Evolutionary conservation across 139 green algal species (phyloP).

Genomic region (Penium margaritaceum): DNA sequence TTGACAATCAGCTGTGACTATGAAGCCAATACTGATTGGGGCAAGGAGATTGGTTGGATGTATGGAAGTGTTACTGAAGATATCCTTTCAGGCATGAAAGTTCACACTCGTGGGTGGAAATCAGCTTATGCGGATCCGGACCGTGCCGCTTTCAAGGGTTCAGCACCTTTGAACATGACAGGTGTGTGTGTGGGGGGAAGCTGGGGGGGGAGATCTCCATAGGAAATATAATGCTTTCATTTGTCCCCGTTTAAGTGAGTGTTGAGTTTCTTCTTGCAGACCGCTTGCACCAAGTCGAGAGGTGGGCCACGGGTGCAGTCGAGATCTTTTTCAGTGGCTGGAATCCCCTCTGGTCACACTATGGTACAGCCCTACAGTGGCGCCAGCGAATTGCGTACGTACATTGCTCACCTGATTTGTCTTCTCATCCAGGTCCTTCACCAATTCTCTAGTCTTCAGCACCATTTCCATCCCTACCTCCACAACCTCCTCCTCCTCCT

Average conservation of each 20-base stretch:
- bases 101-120: constrained; percentile 36
- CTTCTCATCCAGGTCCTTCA: too few species aligned
- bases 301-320: constrained; percentile 32
- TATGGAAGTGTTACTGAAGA: constrained; percentile 44
- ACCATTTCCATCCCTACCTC: too few species aligned
- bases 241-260: too few species aligned
- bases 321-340: constrained; percentile 37
- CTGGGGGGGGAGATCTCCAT: too few species aligned
- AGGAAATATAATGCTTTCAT: too few species aligned
- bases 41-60: constrained; percentile 37
- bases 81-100: constrained; percentile 42
- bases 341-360: constrained; percentile 16
- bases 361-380: background rate
- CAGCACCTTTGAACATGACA: constrained; percentile 39
- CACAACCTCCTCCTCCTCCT: too few species aligned
- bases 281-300: constrained; percentile 28
- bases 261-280: too few species aligned
- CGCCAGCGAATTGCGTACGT: constrained; percentile 36
- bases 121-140: constrained; percentile 24
- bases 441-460: too few species aligned
- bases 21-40: constrained; percentile 46
- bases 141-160: constrained; percentile 41
- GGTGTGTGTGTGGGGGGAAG: too few species aligned
- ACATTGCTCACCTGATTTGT: too few species aligned
- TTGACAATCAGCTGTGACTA: constrained; percentile 42